Conservation (phyloP, 2,329 filamentous ascomycete species). For the Penicillium sp. region DNA sequence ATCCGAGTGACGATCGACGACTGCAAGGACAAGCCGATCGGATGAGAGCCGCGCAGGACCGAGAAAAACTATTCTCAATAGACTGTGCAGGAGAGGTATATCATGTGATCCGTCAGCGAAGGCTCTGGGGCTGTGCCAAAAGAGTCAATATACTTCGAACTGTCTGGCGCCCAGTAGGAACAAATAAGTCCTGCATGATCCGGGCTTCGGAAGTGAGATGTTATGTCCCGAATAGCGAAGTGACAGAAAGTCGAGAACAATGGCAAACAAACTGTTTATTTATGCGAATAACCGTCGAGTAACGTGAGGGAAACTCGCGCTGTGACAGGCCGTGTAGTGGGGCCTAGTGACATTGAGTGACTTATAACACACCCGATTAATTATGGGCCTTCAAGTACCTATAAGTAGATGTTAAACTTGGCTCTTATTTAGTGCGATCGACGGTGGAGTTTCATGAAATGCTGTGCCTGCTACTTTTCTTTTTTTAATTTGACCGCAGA, state of each 20-base stretch:
- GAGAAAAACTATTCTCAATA: not conserved
- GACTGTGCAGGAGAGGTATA: not conserved
- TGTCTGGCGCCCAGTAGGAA: too few species aligned
- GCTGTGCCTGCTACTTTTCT: not conserved
- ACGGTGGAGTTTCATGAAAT: not conserved
- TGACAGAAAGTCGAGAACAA: too few species aligned
- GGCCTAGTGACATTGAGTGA: not conserved
- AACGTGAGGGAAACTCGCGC: not conserved
- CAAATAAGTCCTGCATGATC: too few species aligned
- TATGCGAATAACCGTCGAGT: not conserved
- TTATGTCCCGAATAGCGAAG: too few species aligned
- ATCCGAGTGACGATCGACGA: constrained; percentile 6
- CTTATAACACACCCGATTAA: too few species aligned
- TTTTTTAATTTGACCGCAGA: not conserved
- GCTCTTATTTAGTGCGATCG: constrained; percentile 13
- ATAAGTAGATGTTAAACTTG: too few species aligned
- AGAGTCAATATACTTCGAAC: not conserved
- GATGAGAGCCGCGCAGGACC: not conserved
- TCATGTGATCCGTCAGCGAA: not conserved
- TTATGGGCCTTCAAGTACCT: too few species aligned
- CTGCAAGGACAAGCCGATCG: constrained; percentile 15
- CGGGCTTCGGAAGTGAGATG: too few species aligned
- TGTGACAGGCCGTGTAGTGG: not conserved
- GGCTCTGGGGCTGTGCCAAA: not conserved
- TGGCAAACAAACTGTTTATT: not conserved